Conservation (phyloP, 2,329 filamentous ascomycete genomes). For the Alternaria sp. region DNA sequence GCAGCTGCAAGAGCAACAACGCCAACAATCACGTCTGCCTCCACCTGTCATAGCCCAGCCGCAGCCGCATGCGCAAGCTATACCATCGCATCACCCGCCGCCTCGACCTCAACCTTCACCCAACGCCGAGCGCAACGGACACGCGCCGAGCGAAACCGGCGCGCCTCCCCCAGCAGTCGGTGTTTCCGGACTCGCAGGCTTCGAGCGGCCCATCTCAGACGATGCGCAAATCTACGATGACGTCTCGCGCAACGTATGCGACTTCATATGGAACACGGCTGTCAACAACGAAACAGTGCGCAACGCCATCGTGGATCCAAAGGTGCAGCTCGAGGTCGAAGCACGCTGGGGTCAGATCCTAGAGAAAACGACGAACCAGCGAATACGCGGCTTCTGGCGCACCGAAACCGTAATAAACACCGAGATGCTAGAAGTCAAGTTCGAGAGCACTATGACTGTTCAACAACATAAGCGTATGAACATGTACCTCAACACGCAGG, state of each 20-base stretch:
- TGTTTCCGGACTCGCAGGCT: conserved; percentile 40
- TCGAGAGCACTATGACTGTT: conserved; percentile 90
- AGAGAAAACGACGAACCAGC: conserved; percentile 73
- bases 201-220: conserved; percentile 71
- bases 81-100: conserved; percentile 24
- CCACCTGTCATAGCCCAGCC: conserved; percentile 27
- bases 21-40: conserved; percentile 34
- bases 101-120: conserved; percentile 22
- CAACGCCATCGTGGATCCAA: conserved; percentile 60
- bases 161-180: conserved; percentile 17
- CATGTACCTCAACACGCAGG: conserved; percentile 78
- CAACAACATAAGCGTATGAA: conserved; percentile 90
- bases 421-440: conserved; percentile 54
- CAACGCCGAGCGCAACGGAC: conserved; percentile 31
- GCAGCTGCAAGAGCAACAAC: conserved; percentile 34
- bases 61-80: conserved; percentile 26
- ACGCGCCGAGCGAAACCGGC: conserved; percentile 19
- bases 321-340: conserved; percentile 88
- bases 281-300: conserved; percentile 70
- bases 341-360: conserved; percentile 87
- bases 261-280: conserved; percentile 80
- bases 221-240: conserved; percentile 74
- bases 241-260: conserved; percentile 77
- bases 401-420: conserved; percentile 55
- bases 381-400: conserved; percentile 74